These are phyloP conservation scores for Populus nigra DNA, from an alignment of 345 rosid species.

Conservation along the genomic window DNA sequence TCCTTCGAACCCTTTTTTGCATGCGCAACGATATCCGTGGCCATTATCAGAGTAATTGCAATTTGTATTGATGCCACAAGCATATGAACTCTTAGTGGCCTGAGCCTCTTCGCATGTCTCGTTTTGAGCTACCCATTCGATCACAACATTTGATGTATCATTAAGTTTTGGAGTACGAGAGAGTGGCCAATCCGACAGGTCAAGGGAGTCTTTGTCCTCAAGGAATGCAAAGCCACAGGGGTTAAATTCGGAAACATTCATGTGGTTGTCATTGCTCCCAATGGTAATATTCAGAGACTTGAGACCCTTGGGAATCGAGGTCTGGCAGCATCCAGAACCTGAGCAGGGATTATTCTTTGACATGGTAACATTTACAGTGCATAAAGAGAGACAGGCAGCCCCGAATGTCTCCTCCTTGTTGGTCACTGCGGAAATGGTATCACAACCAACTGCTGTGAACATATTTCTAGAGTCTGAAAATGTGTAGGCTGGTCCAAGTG, in stretches of 20 bases:
- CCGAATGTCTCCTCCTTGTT: background rate
- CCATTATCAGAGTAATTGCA: background rate
- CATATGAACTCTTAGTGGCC: background rate
- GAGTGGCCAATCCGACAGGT: background rate
- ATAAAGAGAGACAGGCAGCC: constrained; percentile 12
- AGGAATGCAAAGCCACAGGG: constrained; percentile 17
- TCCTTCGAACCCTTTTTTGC: constrained; percentile 16
- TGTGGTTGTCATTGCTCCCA: background rate
- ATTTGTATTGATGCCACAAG: constrained; percentile 6
- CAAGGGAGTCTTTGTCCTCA: constrained; percentile 3
- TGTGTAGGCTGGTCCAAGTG: background rate
- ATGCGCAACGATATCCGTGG: constrained; percentile 9
- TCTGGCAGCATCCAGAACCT: constrained; percentile 32
- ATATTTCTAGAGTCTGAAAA: constrained; percentile 22
- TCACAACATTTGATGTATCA: background rate
- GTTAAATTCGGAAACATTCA: background rate
- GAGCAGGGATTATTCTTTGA: constrained; percentile 12
- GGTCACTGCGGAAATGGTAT: background rate
- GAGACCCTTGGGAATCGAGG: constrained; percentile 11
- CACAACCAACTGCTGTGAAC: constrained; percentile 29
- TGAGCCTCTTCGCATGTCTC: background rate
- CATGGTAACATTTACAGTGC: background rate
- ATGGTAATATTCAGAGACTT: background rate
- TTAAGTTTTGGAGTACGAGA: background rate
- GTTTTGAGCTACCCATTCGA: constrained; percentile 15